Evolutionary conservation across 2,329 filamentous ascomycete genomes (phyloP).

Genomic region (Didymella pinodella): DNA sequence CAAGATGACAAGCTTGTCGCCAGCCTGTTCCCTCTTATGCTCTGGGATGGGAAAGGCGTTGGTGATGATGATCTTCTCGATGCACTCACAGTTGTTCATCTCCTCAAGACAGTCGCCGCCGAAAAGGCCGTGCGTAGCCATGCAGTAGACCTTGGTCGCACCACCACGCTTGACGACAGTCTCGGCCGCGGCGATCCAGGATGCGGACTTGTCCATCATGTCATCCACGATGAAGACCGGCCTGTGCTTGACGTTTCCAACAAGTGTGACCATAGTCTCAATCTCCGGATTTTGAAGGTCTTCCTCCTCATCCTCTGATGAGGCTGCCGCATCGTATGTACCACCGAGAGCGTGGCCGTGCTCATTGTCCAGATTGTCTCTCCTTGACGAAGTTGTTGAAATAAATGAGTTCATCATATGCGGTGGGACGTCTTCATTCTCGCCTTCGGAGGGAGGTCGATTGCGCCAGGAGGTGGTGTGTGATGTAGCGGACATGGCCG

Average conservation of each 20-base stretch:
- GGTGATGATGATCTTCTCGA: slow-evolving; percentile 92
- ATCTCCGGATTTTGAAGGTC: slow-evolving; percentile 79
- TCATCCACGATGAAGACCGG: slow-evolving; percentile 96
- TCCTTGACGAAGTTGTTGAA: slow-evolving; percentile 76
- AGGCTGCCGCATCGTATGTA: slow-evolving; percentile 80
- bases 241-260: slow-evolving; percentile 88
- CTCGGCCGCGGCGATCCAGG: slow-evolving; percentile 97
- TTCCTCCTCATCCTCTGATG: slow-evolving; percentile 92
- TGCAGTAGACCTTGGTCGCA: slow-evolving; percentile 95
- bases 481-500: slow-evolving; percentile 70
- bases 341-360: slow-evolving; percentile 80
- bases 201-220: slow-evolving; percentile 97
- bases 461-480: slow-evolving; percentile 61
- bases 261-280: slow-evolving; percentile 96
- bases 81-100: slow-evolving; percentile 90
- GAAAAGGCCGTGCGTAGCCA: slow-evolving; percentile 95
- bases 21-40: slow-evolving; percentile 72
- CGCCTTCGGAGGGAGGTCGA: slow-evolving; percentile 56
- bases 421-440: slow-evolving; percentile 68
- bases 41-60: slow-evolving; percentile 94
- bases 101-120: slow-evolving; percentile 88
- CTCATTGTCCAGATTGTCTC: slow-evolving; percentile 49
- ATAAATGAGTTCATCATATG: slow-evolving; percentile 84
- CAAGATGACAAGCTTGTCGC: slow-evolving; percentile 82
- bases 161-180: slow-evolving; percentile 92